Base-by-base conservation (phyloP, 345 rosid genomes). In the Euphorbia pulcherrima region DNA sequence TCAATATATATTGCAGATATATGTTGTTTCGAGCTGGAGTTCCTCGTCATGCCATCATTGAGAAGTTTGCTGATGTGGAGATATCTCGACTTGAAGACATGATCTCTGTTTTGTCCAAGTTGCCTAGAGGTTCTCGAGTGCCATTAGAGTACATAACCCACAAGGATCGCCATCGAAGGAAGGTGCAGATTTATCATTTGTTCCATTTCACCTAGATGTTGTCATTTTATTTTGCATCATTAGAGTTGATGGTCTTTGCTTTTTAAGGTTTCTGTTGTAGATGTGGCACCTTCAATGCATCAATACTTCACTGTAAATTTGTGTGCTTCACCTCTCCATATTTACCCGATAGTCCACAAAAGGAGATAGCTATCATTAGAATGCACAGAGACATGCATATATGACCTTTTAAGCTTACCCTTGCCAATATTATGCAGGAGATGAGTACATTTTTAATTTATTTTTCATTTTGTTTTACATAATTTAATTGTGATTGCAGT, bases 11-110 rank as follows among this genome's bases (percentile, higher is more conserved):
- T 71, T 79, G 80, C 87, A 94, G 99, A 70, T 94, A 94, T 64
- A 91, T 89, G 97, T 82, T 94, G 67, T 82, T 69, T 79, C 86
- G 92, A 83, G 96, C 97, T n/a, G 99, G 93, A 74, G 91, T 94
- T 71, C 92, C 95, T 75, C 87, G 92, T 58, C 97, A 91, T 81
- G 96, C 99, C 64, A 89, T 94, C 71, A 91, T 94, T 68, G 87
- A 84, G 84, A 94, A 87, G 80, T 84, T 94, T 82, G 88, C 91
- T 60, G 90, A 89, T 64, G 87, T 84, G 77, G 90, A 91, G 73
- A 89, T 91, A 74, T 84, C 90, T 44, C 74, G 40, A 59, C 88
- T 94, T 46, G 87, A 85, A 65, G 89, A 88, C 55, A 76, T 94
- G 54, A 80, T 91, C 70, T 74, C 83, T 56, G 83, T 87, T 77